Conservation (phyloP, 495 filamentous ascomycete species). For the Aspergillus cristatus region DNA sequence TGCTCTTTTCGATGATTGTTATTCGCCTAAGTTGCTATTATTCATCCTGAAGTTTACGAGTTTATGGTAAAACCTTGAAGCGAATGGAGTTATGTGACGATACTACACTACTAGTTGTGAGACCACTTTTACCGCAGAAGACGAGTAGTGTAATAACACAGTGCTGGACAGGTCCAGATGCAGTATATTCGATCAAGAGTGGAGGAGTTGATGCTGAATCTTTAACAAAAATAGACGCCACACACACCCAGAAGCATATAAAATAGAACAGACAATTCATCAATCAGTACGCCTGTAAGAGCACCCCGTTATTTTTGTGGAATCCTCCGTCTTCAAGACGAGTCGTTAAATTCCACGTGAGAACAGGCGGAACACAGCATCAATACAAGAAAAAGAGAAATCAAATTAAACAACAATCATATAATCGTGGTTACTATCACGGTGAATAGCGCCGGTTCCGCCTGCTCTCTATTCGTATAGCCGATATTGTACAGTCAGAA, state of each 20-base stretch:
- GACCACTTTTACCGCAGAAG: too few relatives aligned
- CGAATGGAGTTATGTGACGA: too few relatives aligned
- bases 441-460: conserved; percentile 27
- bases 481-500: conserved; percentile 36
- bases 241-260: conserved; percentile 17
- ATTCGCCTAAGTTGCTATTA: too few relatives aligned
- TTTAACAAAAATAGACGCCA: conserved; percentile 24
- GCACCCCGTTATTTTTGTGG: too few relatives aligned
- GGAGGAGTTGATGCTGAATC: conserved; percentile 16
- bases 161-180: conserved; percentile 15
- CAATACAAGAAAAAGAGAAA: conserved; percentile 12
- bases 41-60: too few relatives aligned
- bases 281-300: too few relatives aligned
- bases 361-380: conserved; percentile 5
- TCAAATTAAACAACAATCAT: conserved; percentile 7
- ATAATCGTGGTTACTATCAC: conserved; percentile 19
- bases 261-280: conserved; percentile 3
- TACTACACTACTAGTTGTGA: too few relatives aligned
- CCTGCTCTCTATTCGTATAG: conserved; percentile 30
- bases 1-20: too few relatives aligned
- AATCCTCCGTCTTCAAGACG: too few relatives aligned
- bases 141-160: too few relatives aligned
- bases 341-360: too few relatives aligned
- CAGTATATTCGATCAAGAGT: conserved; percentile 21
- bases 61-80: too few relatives aligned